Conservation (phyloP, 148 eudicot species). For the Nepenthes gracilis region DNA sequence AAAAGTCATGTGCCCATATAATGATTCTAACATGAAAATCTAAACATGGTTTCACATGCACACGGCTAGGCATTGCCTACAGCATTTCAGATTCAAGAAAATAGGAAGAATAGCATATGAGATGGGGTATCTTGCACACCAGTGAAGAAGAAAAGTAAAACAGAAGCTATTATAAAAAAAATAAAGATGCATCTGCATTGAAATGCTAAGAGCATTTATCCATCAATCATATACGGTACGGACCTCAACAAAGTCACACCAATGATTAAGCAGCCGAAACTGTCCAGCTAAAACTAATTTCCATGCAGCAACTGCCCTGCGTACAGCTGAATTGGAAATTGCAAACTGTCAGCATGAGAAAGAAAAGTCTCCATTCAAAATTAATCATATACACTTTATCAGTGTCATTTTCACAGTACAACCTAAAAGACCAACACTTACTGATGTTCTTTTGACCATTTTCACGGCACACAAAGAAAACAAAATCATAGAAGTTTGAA, state of each 20-base stretch:
- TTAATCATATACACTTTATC: neutral
- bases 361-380: neutral
- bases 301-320: constrained; percentile 78
- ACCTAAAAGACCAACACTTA: constrained; percentile 24
- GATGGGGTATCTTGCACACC: too few species aligned
- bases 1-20: too few species aligned
- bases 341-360: constrained; percentile 6
- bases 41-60: too few species aligned
- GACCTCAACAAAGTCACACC: constrained; percentile 93
- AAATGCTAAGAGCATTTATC: too few species aligned
- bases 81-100: too few species aligned
- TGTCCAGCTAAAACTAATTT: constrained; percentile 71
- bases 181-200: too few species aligned
- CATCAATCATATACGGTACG: too few species aligned
- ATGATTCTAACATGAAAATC: too few species aligned
- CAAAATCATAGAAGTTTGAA: constrained; percentile 75
- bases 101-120: too few species aligned
- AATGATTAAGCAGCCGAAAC: constrained; percentile 77
- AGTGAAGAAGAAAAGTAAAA: too few species aligned
- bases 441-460: constrained; percentile 82
- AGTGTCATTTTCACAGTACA: neutral
- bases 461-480: constrained; percentile 76
- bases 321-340: constrained; percentile 44
- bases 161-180: too few species aligned
- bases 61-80: too few species aligned